Conservation (phyloP, 148 eudicot species). For the Diospyros lotus region DNA sequence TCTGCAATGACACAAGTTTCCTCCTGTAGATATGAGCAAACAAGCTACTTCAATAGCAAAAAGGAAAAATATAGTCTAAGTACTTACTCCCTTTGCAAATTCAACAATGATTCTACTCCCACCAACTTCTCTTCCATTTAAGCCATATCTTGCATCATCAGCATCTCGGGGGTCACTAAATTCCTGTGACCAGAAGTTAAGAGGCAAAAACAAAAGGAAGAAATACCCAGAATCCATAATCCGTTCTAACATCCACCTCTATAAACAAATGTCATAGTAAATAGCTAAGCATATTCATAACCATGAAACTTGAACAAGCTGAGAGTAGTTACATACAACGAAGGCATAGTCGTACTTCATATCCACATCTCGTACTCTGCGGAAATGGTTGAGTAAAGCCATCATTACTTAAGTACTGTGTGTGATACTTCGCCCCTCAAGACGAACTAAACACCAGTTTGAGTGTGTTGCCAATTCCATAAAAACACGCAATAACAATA, state of each 20-base stretch:
- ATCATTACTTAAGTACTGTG: conserved; percentile 82
- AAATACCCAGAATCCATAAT: conserved; percentile 18
- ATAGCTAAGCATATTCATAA: conserved; percentile 10
- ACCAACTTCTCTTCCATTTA: conserved; percentile 77
- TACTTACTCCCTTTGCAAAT: conserved; percentile 77
- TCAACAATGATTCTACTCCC: conserved; percentile 81
- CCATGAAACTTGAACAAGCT: neutral
- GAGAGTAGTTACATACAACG: conserved; percentile 66
- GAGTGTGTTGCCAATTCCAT: conserved; percentile 93
- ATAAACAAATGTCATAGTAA: neutral
- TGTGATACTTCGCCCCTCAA: conserved; percentile 80
- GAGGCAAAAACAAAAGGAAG: conserved; percentile 15
- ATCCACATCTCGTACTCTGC: conserved; percentile 99
- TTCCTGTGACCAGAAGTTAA: conserved; percentile 46
- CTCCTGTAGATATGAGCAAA: too few species aligned
- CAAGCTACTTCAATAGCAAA: too few species aligned
- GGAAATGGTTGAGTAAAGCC: conserved; percentile 98
- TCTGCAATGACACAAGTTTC: too few species aligned
- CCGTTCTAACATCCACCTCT: neutral
- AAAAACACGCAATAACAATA: conserved; percentile 85
- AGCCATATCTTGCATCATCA: conserved; percentile 80
- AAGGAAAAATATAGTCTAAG: neutral
- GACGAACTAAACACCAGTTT: conserved; percentile 98
- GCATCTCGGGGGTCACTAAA: conserved; percentile 94
- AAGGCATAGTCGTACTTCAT: conserved; percentile 98